Evolutionary conservation across 2,329 filamentous ascomycete genomes (phyloP).

Genomic region (Ophiocordyceps sinensis): DNA sequence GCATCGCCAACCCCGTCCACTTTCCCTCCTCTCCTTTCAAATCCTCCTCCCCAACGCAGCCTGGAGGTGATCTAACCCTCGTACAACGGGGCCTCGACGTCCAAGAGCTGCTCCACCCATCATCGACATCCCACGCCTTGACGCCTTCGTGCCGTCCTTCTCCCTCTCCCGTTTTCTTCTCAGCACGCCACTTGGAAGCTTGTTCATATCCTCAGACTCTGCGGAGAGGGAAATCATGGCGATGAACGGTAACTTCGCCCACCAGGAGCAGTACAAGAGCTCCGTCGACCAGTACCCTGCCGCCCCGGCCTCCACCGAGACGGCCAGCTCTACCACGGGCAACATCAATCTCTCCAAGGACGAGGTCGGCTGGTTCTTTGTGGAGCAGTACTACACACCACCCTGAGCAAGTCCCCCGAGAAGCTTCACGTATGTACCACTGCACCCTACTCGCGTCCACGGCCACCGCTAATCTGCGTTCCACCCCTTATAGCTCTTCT

Average conservation of each 20-base stretch:
- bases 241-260: constrained; percentile 39
- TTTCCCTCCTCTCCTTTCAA: neutral
- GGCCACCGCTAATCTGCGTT: neutral
- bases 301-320: constrained; percentile 19
- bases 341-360: constrained; percentile 56
- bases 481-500: constrained; percentile 55
- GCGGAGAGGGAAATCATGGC: constrained; percentile 27
- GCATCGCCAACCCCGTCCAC: neutral
- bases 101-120: neutral
- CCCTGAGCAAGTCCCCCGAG: constrained; percentile 82
- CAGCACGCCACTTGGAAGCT: neutral
- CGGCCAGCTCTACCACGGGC: constrained; percentile 17
- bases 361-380: constrained; percentile 98
- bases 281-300: constrained; percentile 22
- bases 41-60: neutral
- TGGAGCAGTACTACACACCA: constrained; percentile 99
- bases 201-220: neutral
- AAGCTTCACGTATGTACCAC: constrained; percentile 59
- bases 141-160: neutral
- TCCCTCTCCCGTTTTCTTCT: neutral
- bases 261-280: constrained; percentile 27
- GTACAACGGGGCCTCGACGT: neutral
- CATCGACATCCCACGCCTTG: neutral
- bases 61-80: neutral
- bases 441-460: neutral